Conservation (phyloP, 2,329 filamentous ascomycete genomes). For the Pezicula neosporulosa region DNA sequence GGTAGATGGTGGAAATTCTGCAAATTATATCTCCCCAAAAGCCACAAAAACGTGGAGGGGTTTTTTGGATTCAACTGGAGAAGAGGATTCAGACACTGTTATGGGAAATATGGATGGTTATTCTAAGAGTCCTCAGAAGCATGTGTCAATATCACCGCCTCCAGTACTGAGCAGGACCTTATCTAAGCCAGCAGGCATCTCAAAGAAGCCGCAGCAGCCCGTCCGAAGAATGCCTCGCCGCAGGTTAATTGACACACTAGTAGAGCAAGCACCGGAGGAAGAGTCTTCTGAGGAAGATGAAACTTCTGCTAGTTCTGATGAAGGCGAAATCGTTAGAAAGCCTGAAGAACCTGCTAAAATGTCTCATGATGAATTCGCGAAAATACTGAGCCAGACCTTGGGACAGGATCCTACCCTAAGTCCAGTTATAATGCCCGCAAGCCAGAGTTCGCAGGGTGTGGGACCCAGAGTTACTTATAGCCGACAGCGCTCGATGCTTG, state of each 20-base stretch:
- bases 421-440: constrained; percentile 11
- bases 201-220: constrained; percentile 12
- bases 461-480: constrained; percentile 30
- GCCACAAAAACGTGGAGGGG: constrained; percentile 23
- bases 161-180: constrained; percentile 2
- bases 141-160: neutral
- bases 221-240: constrained; percentile 15
- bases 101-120: neutral
- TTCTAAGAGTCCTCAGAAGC: neutral
- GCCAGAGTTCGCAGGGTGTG: constrained; percentile 21
- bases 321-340: constrained; percentile 7
- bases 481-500: constrained; percentile 29
- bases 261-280: constrained; percentile 19
- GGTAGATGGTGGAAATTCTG: constrained; percentile 15
- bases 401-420: constrained; percentile 6
- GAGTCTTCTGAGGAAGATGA: constrained; percentile 3
- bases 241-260: constrained; percentile 30
- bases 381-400: constrained; percentile 11
- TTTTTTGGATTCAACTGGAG: constrained; percentile 16
- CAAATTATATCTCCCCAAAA: constrained; percentile 20
- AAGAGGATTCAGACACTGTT: constrained; percentile 1
- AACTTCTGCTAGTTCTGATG: constrained; percentile 1
- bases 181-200: constrained; percentile 10
- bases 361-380: constrained; percentile 2
- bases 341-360: neutral